Conservation (phyloP, 2,329 filamentous ascomycete species). For the Trichoderma guizhouense region DNA sequence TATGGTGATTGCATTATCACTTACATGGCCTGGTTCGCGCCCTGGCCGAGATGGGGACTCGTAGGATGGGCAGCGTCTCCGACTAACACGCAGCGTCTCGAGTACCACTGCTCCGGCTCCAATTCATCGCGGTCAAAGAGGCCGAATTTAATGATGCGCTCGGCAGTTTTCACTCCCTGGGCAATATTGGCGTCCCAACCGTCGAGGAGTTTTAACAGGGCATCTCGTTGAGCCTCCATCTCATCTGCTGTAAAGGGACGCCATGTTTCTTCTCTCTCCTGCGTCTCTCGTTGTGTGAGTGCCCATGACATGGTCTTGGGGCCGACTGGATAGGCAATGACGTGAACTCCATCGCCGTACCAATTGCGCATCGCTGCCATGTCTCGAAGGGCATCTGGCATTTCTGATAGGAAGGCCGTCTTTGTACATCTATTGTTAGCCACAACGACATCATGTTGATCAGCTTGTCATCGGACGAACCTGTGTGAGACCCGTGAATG, state of each 20-base stretch:
- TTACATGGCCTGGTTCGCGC: conserved; percentile 25
- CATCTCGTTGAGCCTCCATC: conserved; percentile 18
- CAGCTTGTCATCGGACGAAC: neutral
- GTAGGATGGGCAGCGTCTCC: conserved; percentile 28
- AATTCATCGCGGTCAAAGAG: conserved; percentile 28
- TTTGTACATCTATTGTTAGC: neutral
- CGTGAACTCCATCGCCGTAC: conserved; percentile 26
- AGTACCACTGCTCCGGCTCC: conserved; percentile 24
- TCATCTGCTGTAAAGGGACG: conserved; percentile 23
- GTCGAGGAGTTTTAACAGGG: conserved; percentile 19
- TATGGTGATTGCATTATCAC: neutral
- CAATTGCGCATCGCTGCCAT: conserved; percentile 24
- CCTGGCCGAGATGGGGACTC: conserved; percentile 28
- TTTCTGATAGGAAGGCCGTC: conserved; percentile 25
- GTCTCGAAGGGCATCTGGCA: conserved; percentile 17
- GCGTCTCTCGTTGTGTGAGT: conserved; percentile 23
- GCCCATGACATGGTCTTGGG: conserved; percentile 25
- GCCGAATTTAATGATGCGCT: conserved; percentile 28
- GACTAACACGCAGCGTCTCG: conserved; percentile 23
- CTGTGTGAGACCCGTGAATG: conserved; percentile 25
- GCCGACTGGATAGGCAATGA: conserved; percentile 25
- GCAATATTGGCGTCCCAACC: conserved; percentile 23
- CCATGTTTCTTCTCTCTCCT: conserved; percentile 26
- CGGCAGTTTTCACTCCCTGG: conserved; percentile 22
- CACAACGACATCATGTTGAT: neutral